A percentile compares a stretch with the other conserved stretches of the same genome.
These are phyloP conservation scores for Syzygium aromaticum DNA, from an alignment of 345 rosid species.

Conservation along the genomic window DNA sequence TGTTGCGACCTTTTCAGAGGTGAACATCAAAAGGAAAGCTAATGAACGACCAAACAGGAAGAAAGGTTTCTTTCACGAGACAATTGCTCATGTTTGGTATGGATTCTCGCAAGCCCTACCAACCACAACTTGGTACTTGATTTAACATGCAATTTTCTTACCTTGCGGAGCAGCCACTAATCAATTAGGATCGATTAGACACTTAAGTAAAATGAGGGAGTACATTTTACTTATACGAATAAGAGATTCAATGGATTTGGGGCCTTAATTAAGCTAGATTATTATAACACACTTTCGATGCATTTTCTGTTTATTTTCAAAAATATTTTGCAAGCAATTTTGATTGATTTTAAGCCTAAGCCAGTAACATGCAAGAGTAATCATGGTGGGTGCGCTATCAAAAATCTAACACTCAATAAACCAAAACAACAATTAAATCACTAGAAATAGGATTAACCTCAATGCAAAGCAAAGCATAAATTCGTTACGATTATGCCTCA, in stretches of 20 bases:
- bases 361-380: neutral
- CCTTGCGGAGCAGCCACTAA: too few relatives aligned
- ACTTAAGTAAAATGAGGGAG: neutral
- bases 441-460: neutral
- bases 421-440: neutral
- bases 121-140: too few relatives aligned
- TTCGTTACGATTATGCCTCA: neutral
- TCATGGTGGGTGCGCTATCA: neutral
- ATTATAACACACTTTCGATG: accelerated
- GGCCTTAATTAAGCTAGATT: too few relatives aligned
- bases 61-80: too few relatives aligned
- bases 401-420: neutral
- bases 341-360: neutral
- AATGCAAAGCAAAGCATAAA: neutral
- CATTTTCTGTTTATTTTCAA: too few relatives aligned
- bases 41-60: neutral
- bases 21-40: too few relatives aligned
- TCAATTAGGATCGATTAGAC: neutral
- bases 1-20: neutral
- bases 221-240: too few relatives aligned
- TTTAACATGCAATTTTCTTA: too few relatives aligned
- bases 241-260: accelerated
- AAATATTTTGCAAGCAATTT: neutral
- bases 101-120: neutral
- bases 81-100: too few relatives aligned